Conservation (phyloP, 495 filamentous ascomycete genomes). For the Penicillium verhagenii region DNA sequence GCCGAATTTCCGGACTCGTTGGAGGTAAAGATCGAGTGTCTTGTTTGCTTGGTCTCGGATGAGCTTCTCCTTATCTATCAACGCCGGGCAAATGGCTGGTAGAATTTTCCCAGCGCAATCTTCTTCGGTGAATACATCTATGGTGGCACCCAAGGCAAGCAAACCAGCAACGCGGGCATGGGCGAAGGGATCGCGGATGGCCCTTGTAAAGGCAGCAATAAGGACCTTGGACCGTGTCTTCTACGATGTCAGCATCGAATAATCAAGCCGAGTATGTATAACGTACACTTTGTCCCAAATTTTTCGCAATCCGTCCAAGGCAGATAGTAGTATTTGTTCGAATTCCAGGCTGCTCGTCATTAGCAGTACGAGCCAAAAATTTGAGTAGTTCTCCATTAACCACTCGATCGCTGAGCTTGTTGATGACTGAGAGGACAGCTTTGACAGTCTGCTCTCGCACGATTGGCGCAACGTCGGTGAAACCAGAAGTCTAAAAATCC, state of each 20-base stretch:
- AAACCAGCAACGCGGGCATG: conserved; percentile 89
- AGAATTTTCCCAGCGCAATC: conserved; percentile 84
- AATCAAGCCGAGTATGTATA: neutral
- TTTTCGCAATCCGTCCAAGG: conserved; percentile 89
- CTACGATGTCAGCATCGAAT: conserved; percentile 15
- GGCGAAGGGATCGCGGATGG: conserved; percentile 88
- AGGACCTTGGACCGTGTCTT: conserved; percentile 83
- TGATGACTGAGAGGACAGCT: conserved; percentile 78
- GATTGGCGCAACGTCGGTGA: conserved; percentile 85
- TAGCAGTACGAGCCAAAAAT: conserved; percentile 91
- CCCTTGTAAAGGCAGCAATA: conserved; percentile 83
- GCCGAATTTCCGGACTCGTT: conserved; percentile 75
- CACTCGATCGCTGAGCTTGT: conserved; percentile 86
- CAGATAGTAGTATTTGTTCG: conserved; percentile 98
- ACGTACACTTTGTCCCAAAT: conserved; percentile 69
- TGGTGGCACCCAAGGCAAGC: conserved; percentile 78
- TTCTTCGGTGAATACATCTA: conserved; percentile 83
- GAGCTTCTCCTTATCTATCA: conserved; percentile 89
- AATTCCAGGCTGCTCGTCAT: conserved; percentile 96
- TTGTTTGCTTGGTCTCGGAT: conserved; percentile 90
- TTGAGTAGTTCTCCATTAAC: conserved; percentile 91
- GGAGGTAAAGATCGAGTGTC: conserved; percentile 84
- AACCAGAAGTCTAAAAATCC: conserved; percentile 69
- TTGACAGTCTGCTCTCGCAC: conserved; percentile 96
- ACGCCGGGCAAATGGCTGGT: conserved; percentile 74